phyloP scores from a whole-genome alignment of 2,329 filamentous ascomycete species.

The Madurella mycetomatis region DNA sequence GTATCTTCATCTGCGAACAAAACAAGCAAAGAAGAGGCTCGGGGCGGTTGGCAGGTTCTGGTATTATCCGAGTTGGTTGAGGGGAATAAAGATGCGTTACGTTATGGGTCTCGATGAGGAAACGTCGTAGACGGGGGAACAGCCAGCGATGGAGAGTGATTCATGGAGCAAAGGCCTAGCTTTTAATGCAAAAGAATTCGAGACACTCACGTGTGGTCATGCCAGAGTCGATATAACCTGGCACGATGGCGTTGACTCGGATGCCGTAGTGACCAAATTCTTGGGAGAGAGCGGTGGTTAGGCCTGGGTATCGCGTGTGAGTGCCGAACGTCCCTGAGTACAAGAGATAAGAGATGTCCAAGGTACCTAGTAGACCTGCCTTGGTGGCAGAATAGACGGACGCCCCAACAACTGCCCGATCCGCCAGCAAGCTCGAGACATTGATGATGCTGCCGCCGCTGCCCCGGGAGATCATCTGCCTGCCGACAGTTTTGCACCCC shows the following conservation, averaged over 20 bases:
- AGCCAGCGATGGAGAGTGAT: not conserved
- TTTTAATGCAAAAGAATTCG: not conserved
- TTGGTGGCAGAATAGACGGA: slow-evolving; percentile 75
- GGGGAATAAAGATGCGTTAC: too few relatives aligned
- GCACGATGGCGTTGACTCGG: slow-evolving; percentile 74
- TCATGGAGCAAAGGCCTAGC: not conserved
- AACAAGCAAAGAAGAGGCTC: not conserved
- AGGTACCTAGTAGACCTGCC: slow-evolving; percentile 67
- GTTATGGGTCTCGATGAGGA: too few relatives aligned
- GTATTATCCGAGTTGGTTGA: too few relatives aligned
- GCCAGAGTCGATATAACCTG: slow-evolving; percentile 75
- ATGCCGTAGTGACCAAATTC: slow-evolving; percentile 60
- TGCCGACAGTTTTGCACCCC: slow-evolving; percentile 52
- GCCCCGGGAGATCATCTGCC: slow-evolving; percentile 40
- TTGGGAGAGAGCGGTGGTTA: slow-evolving; percentile 62
- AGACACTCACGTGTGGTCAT: slow-evolving; percentile 65
- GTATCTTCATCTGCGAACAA: not conserved
- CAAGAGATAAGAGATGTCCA: not conserved
- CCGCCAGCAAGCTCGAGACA: slow-evolving; percentile 69
- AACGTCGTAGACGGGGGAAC: not conserved
- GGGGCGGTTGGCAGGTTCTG: not conserved
- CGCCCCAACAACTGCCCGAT: slow-evolving; percentile 64
- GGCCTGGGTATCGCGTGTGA: slow-evolving; percentile 41
- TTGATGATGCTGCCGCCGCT: slow-evolving; percentile 67
- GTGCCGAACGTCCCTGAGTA: too few relatives aligned